phyloP scores from a whole-genome alignment of 163 green algal species.

The Chlamydomonas reinhardtii region DNA sequence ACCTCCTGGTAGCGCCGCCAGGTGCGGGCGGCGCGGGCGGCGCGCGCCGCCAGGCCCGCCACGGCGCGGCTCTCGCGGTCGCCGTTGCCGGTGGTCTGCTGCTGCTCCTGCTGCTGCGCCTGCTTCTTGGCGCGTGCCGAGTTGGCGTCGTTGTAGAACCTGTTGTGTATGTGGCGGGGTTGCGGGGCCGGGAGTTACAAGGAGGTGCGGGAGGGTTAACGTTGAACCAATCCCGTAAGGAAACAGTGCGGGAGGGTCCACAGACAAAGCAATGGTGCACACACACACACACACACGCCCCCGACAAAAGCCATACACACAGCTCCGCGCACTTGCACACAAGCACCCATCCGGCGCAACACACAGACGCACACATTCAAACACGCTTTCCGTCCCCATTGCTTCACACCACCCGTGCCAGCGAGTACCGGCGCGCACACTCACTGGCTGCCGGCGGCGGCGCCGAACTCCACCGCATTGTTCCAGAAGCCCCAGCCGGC shows the following conservation, averaged over 20 bases:
- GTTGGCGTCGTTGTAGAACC: conserved; percentile 9
- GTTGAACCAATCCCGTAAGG: not conserved
- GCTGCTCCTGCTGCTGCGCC: conserved; percentile 3
- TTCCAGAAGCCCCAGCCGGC: conserved; percentile 43
- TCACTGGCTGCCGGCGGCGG: conserved; percentile 41
- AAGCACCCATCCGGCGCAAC: no score
- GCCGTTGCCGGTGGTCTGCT: not conserved
- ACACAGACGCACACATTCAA: no score
- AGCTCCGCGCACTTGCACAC: no score
- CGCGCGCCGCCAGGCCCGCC: conserved; percentile 57
- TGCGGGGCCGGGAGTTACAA: not conserved
- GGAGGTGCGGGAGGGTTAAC: not conserved
- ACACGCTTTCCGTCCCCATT: no score
- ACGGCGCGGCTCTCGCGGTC: conserved; percentile 49
- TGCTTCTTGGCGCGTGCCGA: not conserved
- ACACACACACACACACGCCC: no score
- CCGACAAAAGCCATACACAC: no score
- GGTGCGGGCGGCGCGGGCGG: conserved; percentile 53
- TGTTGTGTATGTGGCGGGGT: not conserved
- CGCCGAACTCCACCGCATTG: not conserved
- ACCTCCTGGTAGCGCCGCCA: conserved; percentile 58
- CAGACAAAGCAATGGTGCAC: no score
- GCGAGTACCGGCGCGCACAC: no score
- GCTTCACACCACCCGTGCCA: no score
- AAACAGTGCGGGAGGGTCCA: no score